Evolutionary conservation across 2,329 filamentous ascomycete genomes (phyloP).

Genomic region (Exophiala sideris): DNA sequence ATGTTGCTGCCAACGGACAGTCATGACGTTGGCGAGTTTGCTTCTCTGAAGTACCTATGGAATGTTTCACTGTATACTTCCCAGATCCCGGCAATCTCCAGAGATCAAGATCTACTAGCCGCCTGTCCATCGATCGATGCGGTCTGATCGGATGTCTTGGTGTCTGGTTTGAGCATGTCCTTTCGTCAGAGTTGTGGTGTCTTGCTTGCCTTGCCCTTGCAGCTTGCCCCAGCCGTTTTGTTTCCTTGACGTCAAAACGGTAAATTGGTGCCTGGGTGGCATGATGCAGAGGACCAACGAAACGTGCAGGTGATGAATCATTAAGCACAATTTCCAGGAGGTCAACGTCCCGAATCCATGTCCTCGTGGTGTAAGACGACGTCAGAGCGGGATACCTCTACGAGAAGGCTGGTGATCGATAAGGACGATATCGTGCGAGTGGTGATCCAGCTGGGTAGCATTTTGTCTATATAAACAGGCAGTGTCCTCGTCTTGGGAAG

Average conservation of each 20-base stretch:
- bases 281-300: not conserved
- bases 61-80: too few relatives aligned
- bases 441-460: too few relatives aligned
- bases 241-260: not conserved
- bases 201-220: not conserved
- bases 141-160: not conserved
- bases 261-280: not conserved
- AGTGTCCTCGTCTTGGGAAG: not conserved
- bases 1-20: too few relatives aligned
- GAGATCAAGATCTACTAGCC: too few relatives aligned
- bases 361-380: not conserved
- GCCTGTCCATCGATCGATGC: too few relatives aligned
- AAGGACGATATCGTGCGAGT: too few relatives aligned
- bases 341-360: not conserved
- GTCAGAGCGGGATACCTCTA: not conserved
- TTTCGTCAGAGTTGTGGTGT: not conserved
- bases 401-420: not conserved
- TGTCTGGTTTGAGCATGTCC: not conserved
- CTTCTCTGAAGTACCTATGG: too few relatives aligned
- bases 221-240: not conserved
- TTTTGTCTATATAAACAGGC: constrained; percentile 17
- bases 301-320: constrained; percentile 1
- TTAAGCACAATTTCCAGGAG: not conserved
- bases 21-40: too few relatives aligned
- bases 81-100: too few relatives aligned